phyloP scores from a whole-genome alignment of 768 basidiomycete genomes.

The Suillus subluteus region DNA sequence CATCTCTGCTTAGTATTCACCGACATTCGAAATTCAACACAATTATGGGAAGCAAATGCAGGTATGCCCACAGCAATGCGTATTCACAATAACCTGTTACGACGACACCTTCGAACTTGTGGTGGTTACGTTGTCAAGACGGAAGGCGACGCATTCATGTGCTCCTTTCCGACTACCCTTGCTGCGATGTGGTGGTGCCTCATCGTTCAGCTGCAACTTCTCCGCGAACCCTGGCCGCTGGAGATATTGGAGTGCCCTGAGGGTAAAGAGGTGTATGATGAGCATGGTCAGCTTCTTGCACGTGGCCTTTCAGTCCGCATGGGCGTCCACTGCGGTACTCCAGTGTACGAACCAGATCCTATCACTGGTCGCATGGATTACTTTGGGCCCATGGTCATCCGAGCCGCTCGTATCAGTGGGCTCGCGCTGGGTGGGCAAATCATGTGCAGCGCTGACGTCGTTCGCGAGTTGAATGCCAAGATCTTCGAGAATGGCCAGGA shows the following conservation, averaged over 20 bases:
- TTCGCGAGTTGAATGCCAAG: slow-evolving; percentile 75
- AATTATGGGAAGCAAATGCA: slow-evolving; percentile 93
- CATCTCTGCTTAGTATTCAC: slow-evolving; percentile 95
- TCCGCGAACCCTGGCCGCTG: slow-evolving; percentile 86
- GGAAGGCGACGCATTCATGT: slow-evolving; percentile 99
- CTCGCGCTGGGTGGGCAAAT: slow-evolving; percentile 92
- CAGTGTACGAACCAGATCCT: slow-evolving; percentile 89
- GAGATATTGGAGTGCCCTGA: slow-evolving; percentile 94
- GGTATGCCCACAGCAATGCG: slow-evolving; percentile 96
- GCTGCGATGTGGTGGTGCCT: slow-evolving; percentile 91
- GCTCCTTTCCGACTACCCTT: slow-evolving; percentile 89
- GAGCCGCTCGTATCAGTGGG: slow-evolving; percentile 82
- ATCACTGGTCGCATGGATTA: slow-evolving; percentile 97
- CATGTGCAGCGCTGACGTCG: slow-evolving; percentile 85
- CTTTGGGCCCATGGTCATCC: slow-evolving; percentile 95
- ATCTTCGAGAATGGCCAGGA: slow-evolving; percentile 57
- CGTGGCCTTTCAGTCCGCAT: slow-evolving; percentile 94
- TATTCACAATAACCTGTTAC: slow-evolving; percentile 84
- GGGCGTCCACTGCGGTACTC: slow-evolving; percentile 94
- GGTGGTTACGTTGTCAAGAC: slow-evolving; percentile 99
- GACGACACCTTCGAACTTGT: slow-evolving; percentile 83
- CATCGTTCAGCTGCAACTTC: slow-evolving; percentile 80
- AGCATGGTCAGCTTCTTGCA: slow-evolving; percentile 67
- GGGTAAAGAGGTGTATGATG: slow-evolving; percentile 77
- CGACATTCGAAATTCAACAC: slow-evolving; percentile 96